These are phyloP conservation scores for Alternaria triticimaculans DNA, from an alignment of 2,329 filamentous ascomycete genomes.

Conservation along the genomic window DNA sequence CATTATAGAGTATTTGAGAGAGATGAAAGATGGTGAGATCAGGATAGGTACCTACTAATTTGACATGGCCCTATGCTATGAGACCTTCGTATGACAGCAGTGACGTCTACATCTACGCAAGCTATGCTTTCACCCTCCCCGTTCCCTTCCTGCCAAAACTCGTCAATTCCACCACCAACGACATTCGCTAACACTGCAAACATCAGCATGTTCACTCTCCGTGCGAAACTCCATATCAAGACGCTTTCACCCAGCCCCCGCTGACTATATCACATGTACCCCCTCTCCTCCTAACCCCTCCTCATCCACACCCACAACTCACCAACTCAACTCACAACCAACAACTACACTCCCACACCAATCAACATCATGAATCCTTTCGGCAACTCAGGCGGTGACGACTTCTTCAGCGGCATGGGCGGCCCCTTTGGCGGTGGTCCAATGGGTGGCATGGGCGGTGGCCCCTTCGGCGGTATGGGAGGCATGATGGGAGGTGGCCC, in stretches of 20 bases:
- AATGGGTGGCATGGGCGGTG: not conserved
- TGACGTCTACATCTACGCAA: too few relatives aligned
- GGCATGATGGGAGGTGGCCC: not conserved
- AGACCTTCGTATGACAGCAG: not conserved
- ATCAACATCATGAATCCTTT: not conserved
- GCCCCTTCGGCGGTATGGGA: not conserved
- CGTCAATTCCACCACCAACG: too few relatives aligned
- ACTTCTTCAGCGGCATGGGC: not conserved
- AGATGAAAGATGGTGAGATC: not conserved
- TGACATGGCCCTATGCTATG: not conserved
- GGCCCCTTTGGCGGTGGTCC: not conserved
- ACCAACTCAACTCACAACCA: not conserved
- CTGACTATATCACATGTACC: not conserved
- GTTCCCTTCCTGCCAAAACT: not conserved
- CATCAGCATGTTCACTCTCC: too few relatives aligned
- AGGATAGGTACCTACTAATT: not conserved
- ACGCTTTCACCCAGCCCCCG: not conserved
- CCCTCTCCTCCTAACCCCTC: not conserved
- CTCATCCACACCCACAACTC: not conserved
- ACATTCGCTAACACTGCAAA: not conserved
- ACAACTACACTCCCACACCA: not conserved
- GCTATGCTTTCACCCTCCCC: not conserved
- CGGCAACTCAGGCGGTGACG: not conserved
- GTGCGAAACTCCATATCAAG: not conserved
- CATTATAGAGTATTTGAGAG: not conserved